Conservation (phyloP, 164 flowering plant genomes). For the Cinnamomum chago region DNA sequence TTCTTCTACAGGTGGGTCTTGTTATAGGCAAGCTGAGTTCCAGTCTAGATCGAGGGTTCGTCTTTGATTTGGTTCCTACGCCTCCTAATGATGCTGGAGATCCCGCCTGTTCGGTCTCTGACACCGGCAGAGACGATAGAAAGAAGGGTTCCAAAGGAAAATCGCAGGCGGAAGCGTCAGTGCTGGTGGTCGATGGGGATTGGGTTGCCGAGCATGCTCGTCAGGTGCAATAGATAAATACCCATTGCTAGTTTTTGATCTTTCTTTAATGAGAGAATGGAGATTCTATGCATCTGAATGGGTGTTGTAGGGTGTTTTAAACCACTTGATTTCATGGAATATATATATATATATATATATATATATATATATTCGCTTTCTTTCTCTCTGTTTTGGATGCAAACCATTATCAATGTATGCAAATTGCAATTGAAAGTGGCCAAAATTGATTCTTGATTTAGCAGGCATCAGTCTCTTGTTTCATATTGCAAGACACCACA, state of each 20-base stretch:
- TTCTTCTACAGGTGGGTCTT: slow-evolving; percentile 61
- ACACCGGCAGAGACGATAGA: slow-evolving; percentile 32
- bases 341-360: no score
- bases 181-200: slow-evolving; percentile 55
- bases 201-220: slow-evolving; percentile 95
- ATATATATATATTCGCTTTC: no score
- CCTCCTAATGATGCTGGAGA: slow-evolving; percentile 75
- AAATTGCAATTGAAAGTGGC: no score
- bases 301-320: not conserved
- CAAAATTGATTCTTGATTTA: no score
- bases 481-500: no score
- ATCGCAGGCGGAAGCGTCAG: slow-evolving; percentile 33
- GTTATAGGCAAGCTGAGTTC: slow-evolving; percentile 69
- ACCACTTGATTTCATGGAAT: no score
- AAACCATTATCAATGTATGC: no score
- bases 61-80: slow-evolving; percentile 72
- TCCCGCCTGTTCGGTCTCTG: slow-evolving; percentile 56
- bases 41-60: slow-evolving; percentile 59
- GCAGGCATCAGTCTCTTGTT: no score
- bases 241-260: not conserved
- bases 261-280: not conserved
- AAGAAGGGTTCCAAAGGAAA: slow-evolving; percentile 57
- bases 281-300: not conserved
- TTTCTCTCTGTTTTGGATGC: no score
- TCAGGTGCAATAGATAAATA: slow-evolving; percentile 41